Conservation (phyloP, 2,329 filamentous ascomycete genomes). For the Dactylellina drechsleri region DNA sequence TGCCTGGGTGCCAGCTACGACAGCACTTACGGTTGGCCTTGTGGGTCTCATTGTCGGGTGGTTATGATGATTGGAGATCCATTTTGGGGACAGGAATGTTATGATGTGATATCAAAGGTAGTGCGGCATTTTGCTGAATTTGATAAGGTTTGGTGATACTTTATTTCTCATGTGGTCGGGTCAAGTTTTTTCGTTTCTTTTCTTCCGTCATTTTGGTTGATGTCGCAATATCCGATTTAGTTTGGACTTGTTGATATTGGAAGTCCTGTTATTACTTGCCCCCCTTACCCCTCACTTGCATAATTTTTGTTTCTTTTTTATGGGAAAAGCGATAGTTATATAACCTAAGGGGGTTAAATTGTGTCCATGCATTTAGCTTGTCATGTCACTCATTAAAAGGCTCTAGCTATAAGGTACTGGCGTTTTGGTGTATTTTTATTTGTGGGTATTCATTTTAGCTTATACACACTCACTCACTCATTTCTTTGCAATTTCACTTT, state of each 20-base stretch:
- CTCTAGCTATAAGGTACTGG: background rate
- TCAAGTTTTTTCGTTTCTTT: constrained; percentile 1
- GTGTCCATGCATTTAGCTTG: background rate
- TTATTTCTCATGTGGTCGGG: background rate
- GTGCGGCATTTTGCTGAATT: background rate
- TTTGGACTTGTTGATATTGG: constrained; percentile 10
- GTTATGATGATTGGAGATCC: constrained; percentile 21
- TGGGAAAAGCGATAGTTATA: too few relatives aligned
- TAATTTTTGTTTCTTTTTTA: background rate
- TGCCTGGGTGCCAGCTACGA: constrained; percentile 1
- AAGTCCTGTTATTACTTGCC: constrained; percentile 3
- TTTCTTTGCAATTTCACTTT: too few relatives aligned
- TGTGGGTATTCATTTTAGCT: background rate
- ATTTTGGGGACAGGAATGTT: constrained; percentile 1
- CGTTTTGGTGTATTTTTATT: background rate
- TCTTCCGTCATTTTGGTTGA: background rate
- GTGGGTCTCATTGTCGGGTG: constrained; percentile 16
- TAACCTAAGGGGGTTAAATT: too few relatives aligned
- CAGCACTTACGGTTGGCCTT: constrained; percentile 19
- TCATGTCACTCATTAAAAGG: constrained; percentile 5
- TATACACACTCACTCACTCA: too few relatives aligned
- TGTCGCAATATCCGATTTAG: background rate
- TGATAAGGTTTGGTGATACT: background rate
- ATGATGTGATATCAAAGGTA: background rate
- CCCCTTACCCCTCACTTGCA: constrained; percentile 7